phyloP scores from a whole-genome alignment of 495 filamentous ascomycete genomes.

The Aspergillus campestris region DNA sequence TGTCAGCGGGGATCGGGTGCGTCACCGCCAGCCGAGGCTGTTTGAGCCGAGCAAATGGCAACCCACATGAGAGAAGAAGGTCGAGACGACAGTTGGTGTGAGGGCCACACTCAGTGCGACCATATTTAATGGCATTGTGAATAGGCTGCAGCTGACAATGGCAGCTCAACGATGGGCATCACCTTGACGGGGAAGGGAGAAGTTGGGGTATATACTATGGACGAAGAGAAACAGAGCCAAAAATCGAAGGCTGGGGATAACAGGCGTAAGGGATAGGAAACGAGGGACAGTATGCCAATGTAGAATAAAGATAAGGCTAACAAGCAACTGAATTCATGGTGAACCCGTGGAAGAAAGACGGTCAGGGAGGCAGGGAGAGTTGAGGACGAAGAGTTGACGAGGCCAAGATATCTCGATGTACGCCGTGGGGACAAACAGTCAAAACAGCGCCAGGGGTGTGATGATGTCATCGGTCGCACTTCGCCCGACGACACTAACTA shows the following conservation, averaged over 20 bases:
- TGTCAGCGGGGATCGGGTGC: slow-evolving; percentile 7
- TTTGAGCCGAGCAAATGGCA: neutral
- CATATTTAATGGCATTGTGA: slow-evolving; percentile 60
- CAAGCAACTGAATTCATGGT: too few species aligned
- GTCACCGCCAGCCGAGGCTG: neutral
- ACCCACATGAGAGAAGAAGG: slow-evolving; percentile 67
- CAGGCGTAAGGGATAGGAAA: too few species aligned
- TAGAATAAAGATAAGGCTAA: too few species aligned
- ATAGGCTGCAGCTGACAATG: neutral
- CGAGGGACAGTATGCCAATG: too few species aligned
- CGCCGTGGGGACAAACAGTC: neutral
- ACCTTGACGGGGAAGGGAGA: too few species aligned
- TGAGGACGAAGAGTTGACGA: neutral
- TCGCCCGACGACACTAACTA: neutral
- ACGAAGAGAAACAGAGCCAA: too few species aligned
- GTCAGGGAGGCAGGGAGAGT: too few species aligned
- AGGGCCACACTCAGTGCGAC: slow-evolving; percentile 63
- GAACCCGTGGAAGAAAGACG: too few species aligned
- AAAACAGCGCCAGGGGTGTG: too few species aligned
- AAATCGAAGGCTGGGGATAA: too few species aligned
- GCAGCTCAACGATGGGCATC: too few species aligned
- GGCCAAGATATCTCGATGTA: neutral
- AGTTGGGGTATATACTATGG: too few species aligned
- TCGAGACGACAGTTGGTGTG: slow-evolving; percentile 70
- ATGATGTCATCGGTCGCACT: neutral